These are phyloP conservation scores for Exophiala lecanii-corni DNA, from an alignment of 2,329 filamentous ascomycete genomes.

Conservation along the genomic window DNA sequence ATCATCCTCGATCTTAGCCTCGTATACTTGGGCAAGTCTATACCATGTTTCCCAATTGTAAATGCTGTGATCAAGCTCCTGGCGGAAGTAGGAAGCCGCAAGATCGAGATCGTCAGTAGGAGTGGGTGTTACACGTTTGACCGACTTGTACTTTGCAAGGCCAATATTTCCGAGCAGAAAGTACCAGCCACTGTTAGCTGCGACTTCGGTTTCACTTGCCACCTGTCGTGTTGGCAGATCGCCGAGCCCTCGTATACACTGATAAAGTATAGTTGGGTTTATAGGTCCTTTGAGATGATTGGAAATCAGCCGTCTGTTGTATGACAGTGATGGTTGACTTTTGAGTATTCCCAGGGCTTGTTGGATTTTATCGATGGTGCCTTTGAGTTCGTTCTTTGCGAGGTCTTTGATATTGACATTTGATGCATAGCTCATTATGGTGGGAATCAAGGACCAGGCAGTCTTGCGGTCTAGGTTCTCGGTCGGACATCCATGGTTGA, in stretches of 20 bases:
- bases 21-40: slow-evolving; percentile 77
- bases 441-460: slow-evolving; percentile 76
- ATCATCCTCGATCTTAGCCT: slow-evolving; percentile 80
- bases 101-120: slow-evolving; percentile 81
- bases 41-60: slow-evolving; percentile 91
- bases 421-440: slow-evolving; percentile 74
- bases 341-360: slow-evolving; percentile 76
- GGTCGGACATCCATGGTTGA: slow-evolving; percentile 73
- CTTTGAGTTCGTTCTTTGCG: slow-evolving; percentile 83
- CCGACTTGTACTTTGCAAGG: slow-evolving; percentile 74
- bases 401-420: slow-evolving; percentile 87
- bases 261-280: slow-evolving; percentile 73
- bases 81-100: slow-evolving; percentile 71
- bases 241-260: slow-evolving; percentile 73
- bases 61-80: slow-evolving; percentile 76
- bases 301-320: slow-evolving; percentile 79
- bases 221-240: slow-evolving; percentile 68
- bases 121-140: slow-evolving; percentile 72
- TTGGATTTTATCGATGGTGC: slow-evolving; percentile 89
- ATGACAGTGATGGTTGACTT: slow-evolving; percentile 71
- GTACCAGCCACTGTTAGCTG: slow-evolving; percentile 85
- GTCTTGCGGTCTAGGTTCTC: slow-evolving; percentile 76
- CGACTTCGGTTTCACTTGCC: slow-evolving; percentile 60
- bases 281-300: slow-evolving; percentile 79
- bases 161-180: slow-evolving; percentile 85